A percentile compares a stretch with the other conserved stretches of the same genome.
Evolutionary conservation across 2,329 filamentous ascomycete genomes (phyloP).

Genomic region (Emydomyces testavorans): DNA sequence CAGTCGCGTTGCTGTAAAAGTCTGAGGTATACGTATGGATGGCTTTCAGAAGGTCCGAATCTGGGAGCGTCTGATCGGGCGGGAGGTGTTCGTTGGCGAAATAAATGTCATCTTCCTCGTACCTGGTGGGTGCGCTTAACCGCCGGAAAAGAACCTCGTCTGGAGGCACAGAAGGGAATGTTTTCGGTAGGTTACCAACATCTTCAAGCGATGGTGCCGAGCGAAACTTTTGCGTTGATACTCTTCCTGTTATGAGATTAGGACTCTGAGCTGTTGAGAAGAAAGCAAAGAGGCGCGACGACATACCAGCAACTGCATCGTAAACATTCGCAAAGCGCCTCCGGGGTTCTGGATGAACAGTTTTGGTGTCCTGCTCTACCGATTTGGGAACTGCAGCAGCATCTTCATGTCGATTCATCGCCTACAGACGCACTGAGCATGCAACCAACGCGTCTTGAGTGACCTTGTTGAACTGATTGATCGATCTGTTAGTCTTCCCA

Average conservation of each 20-base stretch:
- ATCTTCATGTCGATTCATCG: constrained; percentile 1
- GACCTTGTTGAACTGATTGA: no score
- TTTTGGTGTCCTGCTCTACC: neutral
- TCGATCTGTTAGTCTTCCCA: no score
- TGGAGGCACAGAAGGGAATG: constrained; percentile 37
- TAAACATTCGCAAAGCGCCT: constrained; percentile 41
- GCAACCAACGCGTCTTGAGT: no score
- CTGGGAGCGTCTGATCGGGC: constrained; percentile 36
- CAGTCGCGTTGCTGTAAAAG: constrained; percentile 37
- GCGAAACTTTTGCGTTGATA: constrained; percentile 33
- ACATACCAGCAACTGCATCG: constrained; percentile 47
- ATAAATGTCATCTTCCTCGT: constrained; percentile 46
- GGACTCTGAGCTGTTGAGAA: neutral
- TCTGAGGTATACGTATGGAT: constrained; percentile 48
- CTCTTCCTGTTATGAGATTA: constrained; percentile 33
- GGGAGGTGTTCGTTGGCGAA: constrained; percentile 41
- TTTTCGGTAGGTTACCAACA: constrained; percentile 25
- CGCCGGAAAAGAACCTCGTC: constrained; percentile 49
- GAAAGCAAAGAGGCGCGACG: neutral
- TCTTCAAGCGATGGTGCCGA: constrained; percentile 18
- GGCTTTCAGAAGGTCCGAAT: constrained; percentile 46
- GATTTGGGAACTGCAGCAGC: neutral
- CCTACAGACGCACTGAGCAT: neutral
- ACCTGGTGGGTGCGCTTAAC: constrained; percentile 40
- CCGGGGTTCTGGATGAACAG: constrained; percentile 8